Evolutionary conservation across 306 rosid genomes (phyloP).

Genomic region (Pterocarpus santalinus): DNA sequence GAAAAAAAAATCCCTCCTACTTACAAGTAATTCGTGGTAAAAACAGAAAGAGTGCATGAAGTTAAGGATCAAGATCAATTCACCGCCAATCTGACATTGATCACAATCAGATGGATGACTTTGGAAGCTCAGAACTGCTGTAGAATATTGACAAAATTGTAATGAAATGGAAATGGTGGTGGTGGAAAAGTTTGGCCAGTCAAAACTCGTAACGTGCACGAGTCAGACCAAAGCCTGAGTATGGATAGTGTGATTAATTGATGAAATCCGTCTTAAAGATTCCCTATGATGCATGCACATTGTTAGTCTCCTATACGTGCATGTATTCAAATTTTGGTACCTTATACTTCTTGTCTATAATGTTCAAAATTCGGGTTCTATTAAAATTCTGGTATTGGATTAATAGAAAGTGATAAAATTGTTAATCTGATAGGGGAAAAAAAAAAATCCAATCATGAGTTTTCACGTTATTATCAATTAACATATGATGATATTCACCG

Average conservation of each 20-base stretch:
- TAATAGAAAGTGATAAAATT: not conserved
- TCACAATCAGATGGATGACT: too few relatives aligned
- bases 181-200: slow-evolving; percentile 49
- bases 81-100: too few relatives aligned
- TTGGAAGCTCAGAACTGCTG: not conserved
- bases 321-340: slow-evolving; percentile 43
- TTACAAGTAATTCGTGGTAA: not conserved
- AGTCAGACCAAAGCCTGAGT: not conserved
- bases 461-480: not conserved
- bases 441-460: not conserved
- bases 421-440: not conserved
- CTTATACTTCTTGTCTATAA: not conserved
- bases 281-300: slow-evolving; percentile 37
- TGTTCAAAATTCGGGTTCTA: slow-evolving; percentile 23
- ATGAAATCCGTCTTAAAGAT: not conserved
- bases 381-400: not conserved
- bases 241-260: not conserved
- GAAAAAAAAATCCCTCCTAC: not conserved
- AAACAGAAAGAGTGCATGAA: not conserved
- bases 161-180: not conserved
- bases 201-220: slow-evolving; percentile 35
- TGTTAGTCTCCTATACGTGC: slow-evolving; percentile 8
- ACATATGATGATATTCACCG: not conserved
- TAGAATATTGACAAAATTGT: slow-evolving; percentile 41
- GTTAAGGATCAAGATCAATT: too few relatives aligned